Base-by-base conservation (phyloP, 78 protist species). In the Dictyostelium intermedium region DNA sequence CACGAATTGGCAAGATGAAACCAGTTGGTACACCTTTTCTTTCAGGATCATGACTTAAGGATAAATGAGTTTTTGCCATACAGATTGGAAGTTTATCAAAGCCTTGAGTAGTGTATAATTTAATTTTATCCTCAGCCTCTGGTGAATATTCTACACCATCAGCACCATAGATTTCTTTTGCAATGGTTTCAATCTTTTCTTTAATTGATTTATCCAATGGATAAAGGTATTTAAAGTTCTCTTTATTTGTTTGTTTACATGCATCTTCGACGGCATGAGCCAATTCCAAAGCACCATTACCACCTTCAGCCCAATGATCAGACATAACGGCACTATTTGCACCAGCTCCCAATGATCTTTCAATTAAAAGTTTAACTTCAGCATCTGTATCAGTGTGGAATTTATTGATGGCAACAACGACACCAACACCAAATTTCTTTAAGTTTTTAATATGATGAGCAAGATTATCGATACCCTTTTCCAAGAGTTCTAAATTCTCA, bases 51-150 rank as follows among this genome's bases (percentile, higher is more conserved):
- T 86, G 87, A 10, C 98, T 85, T 27, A 99, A 81, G 5, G 98
- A 95, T 66, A 98, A 95, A 79, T 98, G 99, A 43, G 99, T 99
- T 97, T 99, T 99, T 45, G 99, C 99, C 98, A 99, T 98, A 95
- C 99, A 99, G 72, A 99, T 95, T 56, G 99, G 99, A 23, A 98
- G 91, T n/a, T 79, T 23, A 5, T 69, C 95, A 74, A 96, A 98
- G 14, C 99, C 99, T 47, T 84, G 92, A 11, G 37, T 30, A 2
- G 91, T 96, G 96, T 95, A 98, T 30, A 23, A 37, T 25, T 74
- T 97, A 69, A 99, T 92, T 80, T 97, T 56, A 14, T 41, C 34
- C 66, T 92, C 97, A 4, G 99, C 99, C 61, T 95, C 95, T 50
- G 81, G 84, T 25, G 77, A 11, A 84, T 87, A 98, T 35, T 81